Evolutionary conservation across 257 asterid species (phyloP), one percentile per base, ranked within the genome.

Genomic region (Solanum sitiens): DNA sequence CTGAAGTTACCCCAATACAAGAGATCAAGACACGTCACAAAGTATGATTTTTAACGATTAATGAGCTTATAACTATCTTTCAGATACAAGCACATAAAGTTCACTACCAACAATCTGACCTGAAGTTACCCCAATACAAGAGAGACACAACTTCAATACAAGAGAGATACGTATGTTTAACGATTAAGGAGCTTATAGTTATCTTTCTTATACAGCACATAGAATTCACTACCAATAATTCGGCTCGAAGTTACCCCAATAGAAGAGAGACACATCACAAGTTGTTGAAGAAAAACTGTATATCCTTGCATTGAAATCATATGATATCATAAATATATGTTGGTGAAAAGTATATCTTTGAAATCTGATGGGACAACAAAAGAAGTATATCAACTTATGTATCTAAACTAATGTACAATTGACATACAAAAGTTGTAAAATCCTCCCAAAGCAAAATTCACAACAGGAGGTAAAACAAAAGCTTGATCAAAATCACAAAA

Each of bases 351-450:
- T 82, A 50, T 5, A 47, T 16, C 85, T 50, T 27, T 80, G 20
- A 82, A 70, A 86, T 84, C 83, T 86, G 83, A 32, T 67, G 11
- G 72, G 33, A 70, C 68, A 86, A 45, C 68, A 87, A 70, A 74
- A 74, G 68, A 80, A 88, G 21, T 11, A 40, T 21, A 30, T 45
- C 47, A 47, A 86, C 76, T 75, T 67, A 86, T 86, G 83, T 89
- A 70, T 74, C 83, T 88, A 88, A 87, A 61, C 70, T 85, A 91
- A 91, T 92, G 89, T 92, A 92, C 93, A 94, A 59, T 92, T 91
- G 76, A 89, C 65, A 89, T 67, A 87, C 75, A 89, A 85, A 91
- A 73, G 92, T 90, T 86, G 86, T 15, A 11, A 65, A 65, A 67
- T 32, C 91, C 92, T 89, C 89, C 90, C 82, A 77, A 87, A 92